Evolutionary conservation across 306 rosid genomes (phyloP).

Genomic region (Acacia melanoxylon): DNA sequence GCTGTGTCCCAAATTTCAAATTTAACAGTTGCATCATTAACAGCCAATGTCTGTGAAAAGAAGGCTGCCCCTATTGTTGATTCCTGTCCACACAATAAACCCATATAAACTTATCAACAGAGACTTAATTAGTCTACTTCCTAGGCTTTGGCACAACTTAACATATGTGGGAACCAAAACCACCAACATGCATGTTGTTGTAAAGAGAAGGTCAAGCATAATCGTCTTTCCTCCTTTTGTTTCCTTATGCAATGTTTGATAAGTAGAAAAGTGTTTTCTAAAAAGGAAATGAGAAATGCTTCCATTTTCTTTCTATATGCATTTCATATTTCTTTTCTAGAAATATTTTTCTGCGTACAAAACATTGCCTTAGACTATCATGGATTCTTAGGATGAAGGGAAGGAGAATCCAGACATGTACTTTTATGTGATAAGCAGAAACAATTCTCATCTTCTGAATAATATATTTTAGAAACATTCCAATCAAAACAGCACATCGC

Average conservation of each 20-base stretch:
- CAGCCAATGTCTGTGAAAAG: slow-evolving; percentile 67
- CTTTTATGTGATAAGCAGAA: slow-evolving; percentile 8
- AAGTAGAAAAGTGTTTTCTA: not conserved
- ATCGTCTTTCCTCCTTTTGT: not conserved
- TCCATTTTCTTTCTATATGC: not conserved
- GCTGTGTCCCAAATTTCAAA: slow-evolving; percentile 73
- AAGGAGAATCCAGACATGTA: not conserved
- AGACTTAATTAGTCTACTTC: not conserved
- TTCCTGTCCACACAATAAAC: slow-evolving; percentile 43
- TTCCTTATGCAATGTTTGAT: not conserved
- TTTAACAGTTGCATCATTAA: slow-evolving; percentile 56
- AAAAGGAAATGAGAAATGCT: not conserved
- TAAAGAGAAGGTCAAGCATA: not conserved
- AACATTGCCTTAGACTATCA: not conserved
- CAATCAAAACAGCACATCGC: slow-evolving; percentile 14
- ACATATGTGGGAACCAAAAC: slow-evolving; percentile 22
- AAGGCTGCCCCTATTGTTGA: slow-evolving; percentile 69
- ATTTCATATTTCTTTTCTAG: not conserved
- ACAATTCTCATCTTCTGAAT: not conserved
- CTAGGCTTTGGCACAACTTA: slow-evolving; percentile 23
- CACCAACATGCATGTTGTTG: not conserved
- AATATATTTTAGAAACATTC: not conserved
- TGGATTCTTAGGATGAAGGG: not conserved
- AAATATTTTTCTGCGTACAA: not conserved
- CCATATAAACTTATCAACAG: slow-evolving; percentile 26